Conservation (phyloP, 2,329 filamentous ascomycete species). For the Fusarium algeriense region DNA sequence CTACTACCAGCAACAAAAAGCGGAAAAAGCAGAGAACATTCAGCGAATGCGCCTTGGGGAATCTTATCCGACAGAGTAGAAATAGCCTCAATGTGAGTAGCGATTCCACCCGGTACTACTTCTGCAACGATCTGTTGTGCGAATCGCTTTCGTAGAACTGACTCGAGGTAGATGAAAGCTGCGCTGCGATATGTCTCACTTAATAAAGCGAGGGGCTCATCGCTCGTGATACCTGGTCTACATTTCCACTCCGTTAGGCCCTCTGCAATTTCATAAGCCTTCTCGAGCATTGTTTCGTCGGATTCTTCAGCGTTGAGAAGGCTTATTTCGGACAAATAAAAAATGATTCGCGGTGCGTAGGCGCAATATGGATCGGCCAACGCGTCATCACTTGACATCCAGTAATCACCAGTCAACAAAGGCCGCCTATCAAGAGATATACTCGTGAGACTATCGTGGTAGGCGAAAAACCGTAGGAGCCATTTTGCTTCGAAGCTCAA, state of each 20-base stretch:
- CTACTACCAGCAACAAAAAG: fast-evolving
- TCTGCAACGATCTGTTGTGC: fast-evolving
- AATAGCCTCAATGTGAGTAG: fast-evolving
- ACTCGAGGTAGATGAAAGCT: not conserved
- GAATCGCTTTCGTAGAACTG: not conserved
- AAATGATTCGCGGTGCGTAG: not conserved
- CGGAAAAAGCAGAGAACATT: fast-evolving
- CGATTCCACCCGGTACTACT: fast-evolving
- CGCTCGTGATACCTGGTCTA: fast-evolving
- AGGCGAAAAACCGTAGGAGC: fast-evolving
- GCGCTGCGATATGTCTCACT: not conserved
- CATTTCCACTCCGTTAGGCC: not conserved
- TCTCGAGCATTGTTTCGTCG: fast-evolving
- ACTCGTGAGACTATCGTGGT: not conserved
- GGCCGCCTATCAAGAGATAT: not conserved
- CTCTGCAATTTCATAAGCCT: not conserved
- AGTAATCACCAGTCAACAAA: not conserved
- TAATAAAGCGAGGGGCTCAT: fast-evolving
- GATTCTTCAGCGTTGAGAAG: fast-evolving
- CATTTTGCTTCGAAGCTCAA: not conserved
- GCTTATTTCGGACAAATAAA: not conserved
- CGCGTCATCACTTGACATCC: not conserved
- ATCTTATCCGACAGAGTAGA: fast-evolving
- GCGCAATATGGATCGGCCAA: not conserved
- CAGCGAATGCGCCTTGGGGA: fast-evolving